These are phyloP conservation scores for Lojkania enalia DNA, from an alignment of 2,329 filamentous ascomycete genomes.

Conservation along the genomic window DNA sequence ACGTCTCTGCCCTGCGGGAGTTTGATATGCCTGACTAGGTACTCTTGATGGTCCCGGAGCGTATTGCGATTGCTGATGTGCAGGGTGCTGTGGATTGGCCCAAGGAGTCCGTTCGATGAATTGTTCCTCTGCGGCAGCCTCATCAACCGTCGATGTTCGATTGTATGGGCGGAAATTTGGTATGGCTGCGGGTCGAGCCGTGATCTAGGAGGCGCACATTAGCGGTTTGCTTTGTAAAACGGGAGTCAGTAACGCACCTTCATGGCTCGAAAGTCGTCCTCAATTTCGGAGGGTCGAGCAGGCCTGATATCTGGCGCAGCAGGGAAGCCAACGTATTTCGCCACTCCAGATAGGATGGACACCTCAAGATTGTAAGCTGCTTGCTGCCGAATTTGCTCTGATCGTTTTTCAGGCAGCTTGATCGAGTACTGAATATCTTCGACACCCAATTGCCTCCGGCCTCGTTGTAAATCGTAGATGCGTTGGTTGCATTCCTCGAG, in stretches of 20 bases:
- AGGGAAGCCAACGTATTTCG: constrained; percentile 95
- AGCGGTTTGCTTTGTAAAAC: constrained; percentile 19
- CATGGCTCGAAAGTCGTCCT: constrained; percentile 88
- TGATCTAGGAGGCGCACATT: constrained; percentile 34
- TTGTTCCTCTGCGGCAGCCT: constrained; percentile 73
- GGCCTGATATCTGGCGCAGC: constrained; percentile 84
- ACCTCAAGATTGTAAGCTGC: constrained; percentile 94
- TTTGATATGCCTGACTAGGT: constrained; percentile 36
- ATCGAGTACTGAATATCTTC: constrained; percentile 81
- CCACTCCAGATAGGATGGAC: constrained; percentile 83
- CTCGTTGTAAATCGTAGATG: constrained; percentile 91
- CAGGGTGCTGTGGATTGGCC: constrained; percentile 75
- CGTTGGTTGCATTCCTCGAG: constrained; percentile 82
- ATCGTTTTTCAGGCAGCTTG: constrained; percentile 74
- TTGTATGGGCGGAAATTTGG: constrained; percentile 38
- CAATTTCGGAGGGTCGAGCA: constrained; percentile 72
- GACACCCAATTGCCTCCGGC: constrained; percentile 77
- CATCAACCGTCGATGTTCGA: constrained; percentile 50
- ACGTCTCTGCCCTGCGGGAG: constrained; percentile 41
- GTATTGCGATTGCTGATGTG: constrained; percentile 43
- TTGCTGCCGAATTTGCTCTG: constrained; percentile 80
- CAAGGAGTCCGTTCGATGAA: constrained; percentile 89
- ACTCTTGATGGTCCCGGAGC: constrained; percentile 28
- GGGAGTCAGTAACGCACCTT: constrained; percentile 63
- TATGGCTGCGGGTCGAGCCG: constrained; percentile 32